Evolutionary conservation across 202 grass and related monocot species (phyloP), one percentile per base, ranked within the genome.

Genomic region (Zoysia matrella): DNA sequence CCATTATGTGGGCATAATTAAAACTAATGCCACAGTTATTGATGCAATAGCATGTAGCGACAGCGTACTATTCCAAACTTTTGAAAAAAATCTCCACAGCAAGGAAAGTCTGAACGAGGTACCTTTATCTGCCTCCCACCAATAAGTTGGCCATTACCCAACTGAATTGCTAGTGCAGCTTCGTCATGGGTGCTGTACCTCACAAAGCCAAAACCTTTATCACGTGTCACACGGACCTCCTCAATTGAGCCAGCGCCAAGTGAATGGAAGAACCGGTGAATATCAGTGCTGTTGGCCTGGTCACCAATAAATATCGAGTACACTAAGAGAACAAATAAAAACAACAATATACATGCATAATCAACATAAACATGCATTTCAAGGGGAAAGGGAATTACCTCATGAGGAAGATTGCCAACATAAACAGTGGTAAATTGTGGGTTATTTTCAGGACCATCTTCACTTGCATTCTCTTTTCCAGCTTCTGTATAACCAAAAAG

Each of bases 201-300:
- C 71, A 97, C 94, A 83, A 97, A 97, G 60, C 94, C 94, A 90
- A 97, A 97, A 4, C 94, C 91, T 80, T 97, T 97, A 69, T 97
- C 91, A 10, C 89, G 87, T 73, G 92, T 93, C 56, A 93, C 87
- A 55, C 94, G 91, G 47, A 97, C 94, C 52, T 97, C 94, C 75
- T 97, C 91, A 66, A 97, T 92, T 52, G 87, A 90, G 13, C 94
- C 94, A 82, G 79, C 91, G 47, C 84, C 90, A 12, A 97, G 87
- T 47, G 80, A 52, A 84, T 97, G 94, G 60, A 97, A 97, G 72
- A 91, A 75, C 22, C 92, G 80, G 86, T 97, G 94, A 53, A 97
- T 81, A 68, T 97, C 94, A 67, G 90, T 89, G 77, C 88, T 85
- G 50, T 85, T 89, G 44, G 92, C 92, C 94, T 97, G 82, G 15